Conservation (phyloP, 768 basidiomycete species). For the Candolleomyces efflorescens region DNA sequence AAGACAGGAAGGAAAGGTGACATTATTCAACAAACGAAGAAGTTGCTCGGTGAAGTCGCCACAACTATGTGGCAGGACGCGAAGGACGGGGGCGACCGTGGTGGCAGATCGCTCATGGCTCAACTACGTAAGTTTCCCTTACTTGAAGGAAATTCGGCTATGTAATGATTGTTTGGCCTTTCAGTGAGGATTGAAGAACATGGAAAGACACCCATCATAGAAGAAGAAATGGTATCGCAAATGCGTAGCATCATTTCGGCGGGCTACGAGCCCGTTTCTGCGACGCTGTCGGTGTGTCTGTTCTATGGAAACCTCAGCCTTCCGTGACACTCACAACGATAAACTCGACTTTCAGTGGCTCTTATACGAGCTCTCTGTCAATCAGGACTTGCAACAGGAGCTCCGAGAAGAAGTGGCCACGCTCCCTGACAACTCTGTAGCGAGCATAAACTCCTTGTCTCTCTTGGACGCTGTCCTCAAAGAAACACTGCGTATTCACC, state of each 20-base stretch:
- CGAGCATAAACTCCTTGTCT: conserved; percentile 44
- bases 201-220: conserved; percentile 28
- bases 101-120: conserved; percentile 47
- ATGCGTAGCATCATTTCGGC: conserved; percentile 64
- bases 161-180: too few species aligned
- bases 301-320: conserved; percentile 8
- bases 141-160: too few species aligned
- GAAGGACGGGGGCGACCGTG: conserved; percentile 37
- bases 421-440: conserved; percentile 46
- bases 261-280: conserved; percentile 52
- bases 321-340: neutral
- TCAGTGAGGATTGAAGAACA: conserved; percentile 41
- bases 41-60: conserved; percentile 50
- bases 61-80: conserved; percentile 53
- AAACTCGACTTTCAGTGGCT: conserved; percentile 45
- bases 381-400: conserved; percentile 47
- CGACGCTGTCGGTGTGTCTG: conserved; percentile 33
- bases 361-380: conserved; percentile 54
- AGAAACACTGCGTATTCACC: conserved; percentile 59
- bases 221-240: conserved; percentile 51
- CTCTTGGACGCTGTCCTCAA: conserved; percentile 58
- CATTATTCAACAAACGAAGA: conserved; percentile 51
- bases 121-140: conserved; percentile 42
- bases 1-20: conserved; percentile 54
- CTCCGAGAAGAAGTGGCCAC: conserved; percentile 52